These are phyloP conservation scores for Pythium aristosporum DNA, from an alignment of 352 stramenopile species.

Conservation along the genomic window DNA sequence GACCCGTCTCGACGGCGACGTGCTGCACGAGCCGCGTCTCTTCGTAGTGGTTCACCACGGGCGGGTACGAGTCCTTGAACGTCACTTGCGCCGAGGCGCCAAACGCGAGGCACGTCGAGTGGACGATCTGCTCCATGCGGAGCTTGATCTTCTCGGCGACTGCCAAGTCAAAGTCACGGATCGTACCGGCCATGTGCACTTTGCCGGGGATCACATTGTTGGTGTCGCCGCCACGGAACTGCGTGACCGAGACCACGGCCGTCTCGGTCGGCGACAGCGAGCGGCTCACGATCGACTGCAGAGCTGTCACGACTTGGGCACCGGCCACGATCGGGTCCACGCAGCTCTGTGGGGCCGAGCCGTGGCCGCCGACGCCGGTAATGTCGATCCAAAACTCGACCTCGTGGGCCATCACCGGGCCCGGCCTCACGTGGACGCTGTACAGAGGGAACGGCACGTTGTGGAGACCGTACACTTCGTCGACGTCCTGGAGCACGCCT, in stretches of 20 bases:
- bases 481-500: conserved; percentile 80
- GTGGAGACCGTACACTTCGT: conserved; percentile 94
- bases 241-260: conserved; percentile 91
- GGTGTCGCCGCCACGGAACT: conserved; percentile 89
- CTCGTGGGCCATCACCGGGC: conserved; percentile 90
- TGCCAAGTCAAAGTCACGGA: conserved; percentile 90
- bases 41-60: conserved; percentile 76
- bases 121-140: conserved; percentile 82
- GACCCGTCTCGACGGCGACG: conserved; percentile 62
- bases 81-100: conserved; percentile 66
- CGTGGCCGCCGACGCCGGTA: conserved; percentile 92
- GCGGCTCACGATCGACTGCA: conserved; percentile 93
- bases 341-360: conserved; percentile 90
- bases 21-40: conserved; percentile 80
- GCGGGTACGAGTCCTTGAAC: conserved; percentile 72
- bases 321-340: conserved; percentile 92
- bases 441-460: conserved; percentile 89
- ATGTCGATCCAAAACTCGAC: conserved; percentile 94
- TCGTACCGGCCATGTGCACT: conserved; percentile 88
- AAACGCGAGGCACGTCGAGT: conserved; percentile 80
- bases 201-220: conserved; percentile 94
- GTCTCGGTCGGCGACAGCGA: conserved; percentile 89
- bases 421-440: conserved; percentile 83
- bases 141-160: conserved; percentile 80
- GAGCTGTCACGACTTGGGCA: conserved; percentile 86